Conservation (phyloP, 352 stramenopile species). For the Phytophthora capsici region DNA sequence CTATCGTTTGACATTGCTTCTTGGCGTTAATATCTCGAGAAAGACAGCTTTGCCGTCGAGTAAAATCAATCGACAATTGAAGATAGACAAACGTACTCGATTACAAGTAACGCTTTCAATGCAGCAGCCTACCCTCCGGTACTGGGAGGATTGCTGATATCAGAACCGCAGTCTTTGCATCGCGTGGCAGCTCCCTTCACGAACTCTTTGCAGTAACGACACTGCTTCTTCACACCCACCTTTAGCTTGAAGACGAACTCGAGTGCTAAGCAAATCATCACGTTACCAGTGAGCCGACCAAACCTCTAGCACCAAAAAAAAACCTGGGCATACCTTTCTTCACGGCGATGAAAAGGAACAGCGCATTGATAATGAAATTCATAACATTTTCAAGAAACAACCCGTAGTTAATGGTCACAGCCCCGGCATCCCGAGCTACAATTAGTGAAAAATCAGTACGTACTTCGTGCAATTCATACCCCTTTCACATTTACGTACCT, state of each 20-base stretch:
- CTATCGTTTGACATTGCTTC: neutral
- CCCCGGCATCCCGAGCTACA: constrained; percentile 59
- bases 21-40: too few relatives aligned
- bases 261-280: constrained; percentile 34
- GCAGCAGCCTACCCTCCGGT: neutral
- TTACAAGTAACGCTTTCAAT: too few relatives aligned
- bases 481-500: constrained; percentile 34
- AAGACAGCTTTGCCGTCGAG: too few relatives aligned
- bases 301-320: neutral
- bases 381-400: constrained; percentile 73
- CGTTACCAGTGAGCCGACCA: neutral
- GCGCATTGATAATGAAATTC: constrained; percentile 77
- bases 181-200: constrained; percentile 62
- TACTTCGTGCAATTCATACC: neutral
- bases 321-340: constrained; percentile 56
- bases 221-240: constrained; percentile 70
- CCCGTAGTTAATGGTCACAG: constrained; percentile 75
- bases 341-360: constrained; percentile 76
- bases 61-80: too few relatives aligned
- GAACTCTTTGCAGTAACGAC: constrained; percentile 72
- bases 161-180: constrained; percentile 43
- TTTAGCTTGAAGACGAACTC: constrained; percentile 71
- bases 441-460: too few relatives aligned
- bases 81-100: too few relatives aligned
- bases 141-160: constrained; percentile 19